These are phyloP conservation scores for Leccinum pachyderme DNA, from an alignment of 1,284 basidiomycete genomes.

Conservation along the genomic window DNA sequence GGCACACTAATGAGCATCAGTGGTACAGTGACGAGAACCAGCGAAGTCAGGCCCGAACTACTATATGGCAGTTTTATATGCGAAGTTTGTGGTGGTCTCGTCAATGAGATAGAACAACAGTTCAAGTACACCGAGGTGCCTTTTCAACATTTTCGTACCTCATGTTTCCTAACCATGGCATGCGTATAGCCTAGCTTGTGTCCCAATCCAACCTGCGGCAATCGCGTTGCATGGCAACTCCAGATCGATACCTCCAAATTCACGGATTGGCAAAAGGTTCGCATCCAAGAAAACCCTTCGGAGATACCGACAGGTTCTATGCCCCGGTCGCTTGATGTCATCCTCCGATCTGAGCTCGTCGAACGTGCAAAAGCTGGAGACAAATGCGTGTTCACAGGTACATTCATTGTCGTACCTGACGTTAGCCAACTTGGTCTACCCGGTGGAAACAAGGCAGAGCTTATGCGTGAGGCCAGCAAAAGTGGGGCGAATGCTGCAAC, in stretches of 20 bases:
- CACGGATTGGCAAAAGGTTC: slow-evolving; percentile 99
- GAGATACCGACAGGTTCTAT: slow-evolving; percentile 99
- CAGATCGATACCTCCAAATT: slow-evolving; percentile 97
- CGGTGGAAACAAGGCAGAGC: slow-evolving; percentile 88
- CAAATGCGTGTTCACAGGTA: slow-evolving; percentile 97
- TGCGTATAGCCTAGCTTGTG: slow-evolving; percentile 80
- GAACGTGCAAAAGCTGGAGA: slow-evolving; percentile 98
- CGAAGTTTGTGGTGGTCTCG: slow-evolving; percentile 80
- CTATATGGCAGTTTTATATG: slow-evolving; percentile 94
- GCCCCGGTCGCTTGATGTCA: slow-evolving; percentile 96
- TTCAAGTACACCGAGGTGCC: slow-evolving; percentile 99
- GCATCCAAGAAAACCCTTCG: slow-evolving; percentile 98
- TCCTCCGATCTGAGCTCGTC: slow-evolving; percentile 92
- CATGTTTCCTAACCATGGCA: slow-evolving; percentile 3
- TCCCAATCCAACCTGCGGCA: slow-evolving; percentile 91
- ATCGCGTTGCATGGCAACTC: slow-evolving; percentile 88
- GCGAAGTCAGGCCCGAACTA: slow-evolving; percentile 95
- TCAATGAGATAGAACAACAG: slow-evolving; percentile 98
- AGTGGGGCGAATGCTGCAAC: slow-evolving; percentile 58
- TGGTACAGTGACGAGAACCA: slow-evolving; percentile 96
- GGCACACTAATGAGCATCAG: slow-evolving; percentile 92
- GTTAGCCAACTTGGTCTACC: slow-evolving; percentile 95
- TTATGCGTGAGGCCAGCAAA: slow-evolving; percentile 83
- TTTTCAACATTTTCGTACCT: slow-evolving; percentile 22
- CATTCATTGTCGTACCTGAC: slow-evolving; percentile 98